Percentiles rank a stretch among this genome's conserved stretches.
Conservation (phyloP, 2,329 filamentous ascomycete species). For the Monosporascus sp. region DNA sequence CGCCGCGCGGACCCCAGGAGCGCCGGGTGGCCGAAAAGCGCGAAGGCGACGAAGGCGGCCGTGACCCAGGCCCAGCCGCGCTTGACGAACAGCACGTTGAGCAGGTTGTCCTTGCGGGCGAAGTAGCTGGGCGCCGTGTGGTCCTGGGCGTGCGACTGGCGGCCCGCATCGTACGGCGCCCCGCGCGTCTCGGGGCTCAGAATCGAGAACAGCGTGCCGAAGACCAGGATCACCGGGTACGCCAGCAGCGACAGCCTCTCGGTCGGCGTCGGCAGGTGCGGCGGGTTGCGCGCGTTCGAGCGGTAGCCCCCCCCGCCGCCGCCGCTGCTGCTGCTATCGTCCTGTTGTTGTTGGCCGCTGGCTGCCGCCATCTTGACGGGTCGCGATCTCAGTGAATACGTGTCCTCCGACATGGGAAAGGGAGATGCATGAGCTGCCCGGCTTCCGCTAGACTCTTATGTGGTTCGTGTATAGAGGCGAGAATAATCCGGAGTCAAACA, state of each 20-base stretch:
- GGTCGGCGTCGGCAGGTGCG: conserved; percentile 64
- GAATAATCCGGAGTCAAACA: too few relatives aligned
- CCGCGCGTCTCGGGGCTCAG: conserved; percentile 68
- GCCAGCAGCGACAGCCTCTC: conserved; percentile 60
- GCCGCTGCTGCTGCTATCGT: conserved; percentile 1
- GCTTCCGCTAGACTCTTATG: too few relatives aligned
- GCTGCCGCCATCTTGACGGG: conserved; percentile 16
- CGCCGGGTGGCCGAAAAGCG: conserved; percentile 58
- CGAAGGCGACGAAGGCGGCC: conserved; percentile 63
- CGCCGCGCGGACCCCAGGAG: conserved; percentile 25
- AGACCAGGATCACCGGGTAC: conserved; percentile 73
- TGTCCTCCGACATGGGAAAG: conserved; percentile 16
- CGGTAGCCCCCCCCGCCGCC: conserved; percentile 1
- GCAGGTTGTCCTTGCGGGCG: conserved; percentile 84
- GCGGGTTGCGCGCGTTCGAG: conserved; percentile 37
- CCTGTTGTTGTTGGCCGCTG: conserved; percentile 3
- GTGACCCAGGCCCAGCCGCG: conserved; percentile 91
- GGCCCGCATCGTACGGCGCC: conserved; percentile 54
- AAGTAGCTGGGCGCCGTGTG: conserved; percentile 74
- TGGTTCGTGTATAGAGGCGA: too few relatives aligned
- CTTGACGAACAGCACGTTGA: conserved; percentile 94
- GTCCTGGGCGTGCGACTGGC: conserved; percentile 59
- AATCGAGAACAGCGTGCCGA: conserved; percentile 76
- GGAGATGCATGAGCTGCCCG: not conserved
- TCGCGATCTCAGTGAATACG: conserved; percentile 17